These are phyloP conservation scores for Knufia fluminis DNA, from an alignment of 2,329 filamentous ascomycete genomes.

Conservation along the genomic window DNA sequence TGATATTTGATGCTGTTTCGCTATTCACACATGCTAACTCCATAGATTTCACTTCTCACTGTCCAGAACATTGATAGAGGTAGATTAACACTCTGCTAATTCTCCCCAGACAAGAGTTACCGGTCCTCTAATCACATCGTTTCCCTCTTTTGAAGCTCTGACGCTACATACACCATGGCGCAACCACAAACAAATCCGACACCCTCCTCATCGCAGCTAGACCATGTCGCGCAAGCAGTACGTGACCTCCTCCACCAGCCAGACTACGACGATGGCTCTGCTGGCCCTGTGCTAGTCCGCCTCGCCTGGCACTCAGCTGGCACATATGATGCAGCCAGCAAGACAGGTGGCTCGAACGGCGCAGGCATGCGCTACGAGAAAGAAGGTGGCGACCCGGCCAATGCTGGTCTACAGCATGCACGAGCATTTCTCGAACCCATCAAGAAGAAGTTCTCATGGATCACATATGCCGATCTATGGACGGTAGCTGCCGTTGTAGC, in stretches of 20 bases:
- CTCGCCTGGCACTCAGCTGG: constrained; percentile 92
- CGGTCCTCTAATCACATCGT: too few species aligned
- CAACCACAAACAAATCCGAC: neutral
- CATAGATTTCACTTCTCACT: neutral
- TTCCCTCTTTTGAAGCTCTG: too few species aligned
- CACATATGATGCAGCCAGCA: constrained; percentile 80
- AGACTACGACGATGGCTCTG: constrained; percentile 94
- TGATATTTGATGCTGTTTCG: neutral
- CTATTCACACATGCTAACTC: neutral
- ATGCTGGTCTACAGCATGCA: constrained; percentile 76
- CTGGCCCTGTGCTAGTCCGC: constrained; percentile 80
- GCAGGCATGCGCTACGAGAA: constrained; percentile 94
- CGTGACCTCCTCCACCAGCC: neutral
- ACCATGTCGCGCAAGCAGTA: neutral
- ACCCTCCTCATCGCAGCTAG: neutral
- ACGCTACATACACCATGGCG: neutral
- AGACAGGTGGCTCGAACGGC: constrained; percentile 88
- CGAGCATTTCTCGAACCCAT: constrained; percentile 89
- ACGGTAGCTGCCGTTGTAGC: constrained; percentile 77
- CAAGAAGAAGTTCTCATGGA: constrained; percentile 89
- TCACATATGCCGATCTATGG: constrained; percentile 93
- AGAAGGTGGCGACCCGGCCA: constrained; percentile 83
- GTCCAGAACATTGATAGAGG: neutral
- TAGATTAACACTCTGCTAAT: too few species aligned
- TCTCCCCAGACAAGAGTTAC: too few species aligned